phyloP scores from a whole-genome alignment of 306 rosid species.

The Dryas octopetala region DNA sequence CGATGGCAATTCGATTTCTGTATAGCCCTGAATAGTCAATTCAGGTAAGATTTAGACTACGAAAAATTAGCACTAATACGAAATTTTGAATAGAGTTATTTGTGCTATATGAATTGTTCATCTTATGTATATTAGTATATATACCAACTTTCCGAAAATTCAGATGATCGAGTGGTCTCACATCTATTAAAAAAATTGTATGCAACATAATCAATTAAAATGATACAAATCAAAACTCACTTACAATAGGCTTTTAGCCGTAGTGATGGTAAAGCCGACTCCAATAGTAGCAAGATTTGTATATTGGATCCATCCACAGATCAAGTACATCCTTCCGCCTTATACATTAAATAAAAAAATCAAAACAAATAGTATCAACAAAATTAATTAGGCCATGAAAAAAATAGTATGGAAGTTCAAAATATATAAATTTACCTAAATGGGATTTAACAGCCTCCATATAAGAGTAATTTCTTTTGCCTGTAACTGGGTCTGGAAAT shows the following conservation, averaged over 20 bases:
- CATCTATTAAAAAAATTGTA: no score
- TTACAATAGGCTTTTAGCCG: slow-evolving; percentile 33
- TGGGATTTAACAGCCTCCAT: slow-evolving; percentile 31
- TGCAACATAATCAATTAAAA: background rate
- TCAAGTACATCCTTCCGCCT: slow-evolving; percentile 27
- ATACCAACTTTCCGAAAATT: no score
- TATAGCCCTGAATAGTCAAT: slow-evolving; percentile 39
- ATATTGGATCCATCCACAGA: slow-evolving; percentile 33
- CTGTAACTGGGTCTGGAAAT: slow-evolving; percentile 28
- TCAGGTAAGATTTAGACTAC: background rate
- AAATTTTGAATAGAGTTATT: no score
- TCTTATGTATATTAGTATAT: no score
- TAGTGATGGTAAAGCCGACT: slow-evolving; percentile 29
- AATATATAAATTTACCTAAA: slow-evolving; percentile 11
- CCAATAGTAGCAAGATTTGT: slow-evolving; percentile 24
- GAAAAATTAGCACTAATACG: background rate
- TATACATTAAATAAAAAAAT: background rate
- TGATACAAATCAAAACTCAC: background rate
- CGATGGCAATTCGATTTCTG: slow-evolving; percentile 46
- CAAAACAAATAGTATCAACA: background rate
- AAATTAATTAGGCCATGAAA: background rate
- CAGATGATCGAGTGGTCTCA: no score
- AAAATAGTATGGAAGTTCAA: background rate
- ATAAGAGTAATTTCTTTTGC: slow-evolving; percentile 35
- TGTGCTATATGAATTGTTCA: no score